Conservation (phyloP, 164 flowering plant species). For the Paratinospora sagittata region DNA sequence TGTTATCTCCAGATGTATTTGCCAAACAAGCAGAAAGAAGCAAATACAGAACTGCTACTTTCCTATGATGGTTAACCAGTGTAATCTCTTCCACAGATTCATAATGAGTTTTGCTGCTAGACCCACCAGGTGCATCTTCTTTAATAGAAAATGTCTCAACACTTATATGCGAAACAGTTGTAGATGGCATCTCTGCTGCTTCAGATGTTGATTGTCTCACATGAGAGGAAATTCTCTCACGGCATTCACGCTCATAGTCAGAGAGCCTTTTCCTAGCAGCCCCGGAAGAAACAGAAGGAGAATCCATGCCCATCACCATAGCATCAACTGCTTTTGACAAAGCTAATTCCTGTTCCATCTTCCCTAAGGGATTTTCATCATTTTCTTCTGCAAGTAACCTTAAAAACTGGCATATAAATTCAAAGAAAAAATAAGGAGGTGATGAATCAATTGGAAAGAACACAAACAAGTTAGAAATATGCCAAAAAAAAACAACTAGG, state of each 20-base stretch:
- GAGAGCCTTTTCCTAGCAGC: constrained; percentile 41
- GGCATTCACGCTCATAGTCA: constrained; percentile 52
- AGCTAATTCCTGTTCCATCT: constrained; percentile 54
- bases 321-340: constrained; percentile 69
- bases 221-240: constrained; percentile 38
- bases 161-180: constrained; percentile 14
- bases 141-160: constrained; percentile 7
- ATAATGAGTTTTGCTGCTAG: constrained; percentile 27
- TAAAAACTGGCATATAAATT: constrained; percentile 43
- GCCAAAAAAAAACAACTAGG: background rate
- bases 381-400: constrained; percentile 70
- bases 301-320: constrained; percentile 51
- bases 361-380: constrained; percentile 41
- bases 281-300: constrained; percentile 29
- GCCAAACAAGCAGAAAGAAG: constrained; percentile 96
- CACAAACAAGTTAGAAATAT: background rate
- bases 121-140: constrained; percentile 22
- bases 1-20: constrained; percentile 38
- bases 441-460: background rate
- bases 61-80: constrained; percentile 53
- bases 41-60: constrained; percentile 70
- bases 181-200: constrained; percentile 17
- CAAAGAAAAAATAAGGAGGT: background rate
- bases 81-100: constrained; percentile 47
- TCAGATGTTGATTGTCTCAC: constrained; percentile 31